phyloP scores from a whole-genome alignment of 345 rosid genomes.

The Hirschfeldia incana region DNA sequence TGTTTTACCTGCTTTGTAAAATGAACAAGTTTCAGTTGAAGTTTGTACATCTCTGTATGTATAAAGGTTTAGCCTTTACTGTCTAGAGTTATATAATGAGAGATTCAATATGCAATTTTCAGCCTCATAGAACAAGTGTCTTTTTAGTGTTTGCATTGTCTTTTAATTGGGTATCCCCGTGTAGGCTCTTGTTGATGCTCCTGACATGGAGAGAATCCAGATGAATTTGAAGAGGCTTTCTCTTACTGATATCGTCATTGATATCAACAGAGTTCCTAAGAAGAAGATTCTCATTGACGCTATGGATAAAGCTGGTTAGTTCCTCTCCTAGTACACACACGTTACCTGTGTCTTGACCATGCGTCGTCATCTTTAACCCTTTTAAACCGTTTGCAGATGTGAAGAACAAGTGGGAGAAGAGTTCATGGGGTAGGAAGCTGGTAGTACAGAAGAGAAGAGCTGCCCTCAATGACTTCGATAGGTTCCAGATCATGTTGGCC shows the following conservation, averaged over 20 bases:
- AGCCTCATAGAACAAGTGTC: neutral
- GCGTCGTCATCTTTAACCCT: neutral
- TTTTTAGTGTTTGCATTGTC: neutral
- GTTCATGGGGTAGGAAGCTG: constrained; percentile 73
- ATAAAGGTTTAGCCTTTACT: neutral
- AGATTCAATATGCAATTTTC: neutral
- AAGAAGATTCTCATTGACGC: constrained; percentile 77
- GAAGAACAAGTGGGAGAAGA: constrained; percentile 71
- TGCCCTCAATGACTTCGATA: constrained; percentile 63
- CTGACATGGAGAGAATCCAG: constrained; percentile 82
- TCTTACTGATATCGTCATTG: constrained; percentile 77
- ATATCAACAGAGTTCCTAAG: constrained; percentile 68
- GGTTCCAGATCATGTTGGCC: constrained; percentile 65
- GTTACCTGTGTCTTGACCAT: too few relatives aligned
- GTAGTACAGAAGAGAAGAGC: constrained; percentile 64
- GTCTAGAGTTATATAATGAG: neutral
- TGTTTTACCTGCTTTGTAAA: too few relatives aligned
- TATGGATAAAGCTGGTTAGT: constrained; percentile 84
- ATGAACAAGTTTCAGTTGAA: neutral
- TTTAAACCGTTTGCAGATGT: constrained; percentile 44
- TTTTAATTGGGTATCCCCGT: neutral
- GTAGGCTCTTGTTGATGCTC: constrained; percentile 88
- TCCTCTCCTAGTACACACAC: neutral
- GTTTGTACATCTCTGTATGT: neutral
- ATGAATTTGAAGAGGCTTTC: constrained; percentile 86